phyloP scores from a whole-genome alignment of 176 grass and related monocot genomes.

The Oryza meridionalis region DNA sequence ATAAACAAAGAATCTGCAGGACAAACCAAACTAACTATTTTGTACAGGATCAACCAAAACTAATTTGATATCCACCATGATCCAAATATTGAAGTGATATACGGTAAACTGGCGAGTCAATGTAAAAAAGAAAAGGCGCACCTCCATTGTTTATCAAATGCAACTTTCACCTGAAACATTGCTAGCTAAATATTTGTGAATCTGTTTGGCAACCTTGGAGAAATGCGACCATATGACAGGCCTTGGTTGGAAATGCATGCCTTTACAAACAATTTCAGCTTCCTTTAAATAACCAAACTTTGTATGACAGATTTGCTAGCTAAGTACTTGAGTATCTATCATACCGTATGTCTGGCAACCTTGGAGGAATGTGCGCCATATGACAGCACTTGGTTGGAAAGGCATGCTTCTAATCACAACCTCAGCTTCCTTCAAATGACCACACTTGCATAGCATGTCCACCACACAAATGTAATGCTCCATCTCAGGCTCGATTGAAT shows the following conservation, averaged over 20 bases:
- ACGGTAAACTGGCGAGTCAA: neutral
- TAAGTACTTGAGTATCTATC: constrained; percentile 38
- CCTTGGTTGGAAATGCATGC: constrained; percentile 70
- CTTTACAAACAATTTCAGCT: constrained; percentile 56
- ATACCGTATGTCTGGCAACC: constrained; percentile 64
- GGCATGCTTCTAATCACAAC: constrained; percentile 67
- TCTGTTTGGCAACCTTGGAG: constrained; percentile 71
- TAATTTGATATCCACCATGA: constrained; percentile 16
- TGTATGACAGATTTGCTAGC: neutral
- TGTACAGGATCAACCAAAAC: constrained; percentile 14
- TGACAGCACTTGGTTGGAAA: constrained; percentile 64
- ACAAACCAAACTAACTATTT: neutral
- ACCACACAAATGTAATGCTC: constrained; percentile 83
- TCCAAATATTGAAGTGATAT: constrained; percentile 23
- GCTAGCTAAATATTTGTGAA: constrained; percentile 30
- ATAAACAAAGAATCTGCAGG: neutral
- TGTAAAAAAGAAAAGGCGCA: constrained; percentile 9
- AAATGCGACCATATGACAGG: constrained; percentile 54
- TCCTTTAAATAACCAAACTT: constrained; percentile 58
- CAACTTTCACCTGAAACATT: constrained; percentile 17
- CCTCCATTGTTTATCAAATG: neutral
- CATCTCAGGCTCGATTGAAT: constrained; percentile 63
- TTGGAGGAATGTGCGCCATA: constrained; percentile 73
- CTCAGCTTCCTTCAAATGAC: constrained; percentile 62
- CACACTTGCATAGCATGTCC: constrained; percentile 73